Percentiles rank a stretch among this genome's conserved stretches.
Conservation (phyloP, 768 basidiomycete species). For the Mrakia frigida region DNA sequence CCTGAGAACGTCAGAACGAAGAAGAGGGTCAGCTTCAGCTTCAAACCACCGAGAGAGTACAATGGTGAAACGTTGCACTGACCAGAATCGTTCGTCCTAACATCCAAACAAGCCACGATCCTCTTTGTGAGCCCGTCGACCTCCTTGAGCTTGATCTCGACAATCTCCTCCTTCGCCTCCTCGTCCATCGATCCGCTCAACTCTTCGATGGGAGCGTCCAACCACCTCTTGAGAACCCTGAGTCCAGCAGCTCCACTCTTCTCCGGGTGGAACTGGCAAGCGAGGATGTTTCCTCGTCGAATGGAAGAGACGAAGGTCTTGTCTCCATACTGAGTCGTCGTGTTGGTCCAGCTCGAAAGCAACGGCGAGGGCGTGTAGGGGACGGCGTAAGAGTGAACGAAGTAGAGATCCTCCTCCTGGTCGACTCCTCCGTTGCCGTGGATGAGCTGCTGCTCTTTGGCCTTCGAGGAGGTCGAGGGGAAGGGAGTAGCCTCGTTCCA, state of each 20-base stretch:
- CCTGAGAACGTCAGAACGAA: constrained; percentile 46
- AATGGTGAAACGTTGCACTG: neutral
- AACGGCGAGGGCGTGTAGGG: constrained; percentile 47
- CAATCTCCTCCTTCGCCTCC: neutral
- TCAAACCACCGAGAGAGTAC: too few species aligned
- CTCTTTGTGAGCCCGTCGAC: constrained; percentile 77
- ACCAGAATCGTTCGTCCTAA: constrained; percentile 78
- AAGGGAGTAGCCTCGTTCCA: constrained; percentile 66
- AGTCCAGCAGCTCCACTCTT: constrained; percentile 89
- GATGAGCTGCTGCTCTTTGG: constrained; percentile 36
- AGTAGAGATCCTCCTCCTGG: constrained; percentile 72
- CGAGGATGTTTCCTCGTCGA: constrained; percentile 77
- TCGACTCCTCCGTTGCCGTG: constrained; percentile 46
- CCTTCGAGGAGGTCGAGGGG: constrained; percentile 48
- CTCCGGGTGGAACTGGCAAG: constrained; percentile 95
- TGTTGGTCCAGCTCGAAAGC: constrained; percentile 69
- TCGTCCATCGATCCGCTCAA: constrained; percentile 34
- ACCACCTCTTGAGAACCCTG: constrained; percentile 71
- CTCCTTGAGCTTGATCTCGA: constrained; percentile 14
- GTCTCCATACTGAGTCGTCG: constrained; percentile 87
- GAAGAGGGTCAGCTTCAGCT: neutral
- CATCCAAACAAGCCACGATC: constrained; percentile 95
- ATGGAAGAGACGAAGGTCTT: constrained; percentile 85
- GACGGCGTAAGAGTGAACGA: constrained; percentile 91
- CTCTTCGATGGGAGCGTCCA: constrained; percentile 46